Evolutionary conservation across 805 yeast genomes (phyloP).

Genomic region (Kurtzmaniella fragi): DNA sequence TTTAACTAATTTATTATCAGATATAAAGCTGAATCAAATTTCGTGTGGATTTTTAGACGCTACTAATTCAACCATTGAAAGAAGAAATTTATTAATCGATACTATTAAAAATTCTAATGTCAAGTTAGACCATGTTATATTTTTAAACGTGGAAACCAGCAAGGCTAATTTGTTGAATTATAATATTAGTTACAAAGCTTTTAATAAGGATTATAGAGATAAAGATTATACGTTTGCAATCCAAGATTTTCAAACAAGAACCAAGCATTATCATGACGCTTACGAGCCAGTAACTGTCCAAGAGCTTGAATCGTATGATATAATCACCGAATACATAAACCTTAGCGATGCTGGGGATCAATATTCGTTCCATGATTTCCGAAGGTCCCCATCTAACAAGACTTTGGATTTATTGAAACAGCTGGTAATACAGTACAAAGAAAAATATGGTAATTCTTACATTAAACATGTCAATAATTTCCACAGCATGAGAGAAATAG

Average conservation of each 20-base stretch:
- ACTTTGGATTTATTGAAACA: constrained; percentile 6
- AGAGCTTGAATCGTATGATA: constrained; percentile 16
- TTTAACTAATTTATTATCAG: constrained; percentile 25
- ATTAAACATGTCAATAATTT: constrained; percentile 13
- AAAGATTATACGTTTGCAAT: constrained; percentile 50
- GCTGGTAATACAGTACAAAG: constrained; percentile 2
- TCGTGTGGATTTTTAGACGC: constrained; percentile 40
- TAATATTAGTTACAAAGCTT: constrained; percentile 62
- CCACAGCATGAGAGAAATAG: constrained; percentile 16
- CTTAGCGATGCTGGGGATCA: constrained; percentile 24
- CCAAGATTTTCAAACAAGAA: constrained; percentile 54
- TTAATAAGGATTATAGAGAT: constrained; percentile 55
- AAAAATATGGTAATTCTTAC: constrained; percentile 4
- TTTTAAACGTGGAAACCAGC: constrained; percentile 58
- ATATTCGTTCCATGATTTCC: constrained; percentile 10
- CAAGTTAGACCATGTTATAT: constrained; percentile 33
- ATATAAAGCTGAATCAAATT: constrained; percentile 18
- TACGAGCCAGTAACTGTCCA: constrained; percentile 24
- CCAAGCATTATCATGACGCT: constrained; percentile 43
- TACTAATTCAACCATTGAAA: constrained; percentile 33
- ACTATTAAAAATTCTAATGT: constrained; percentile 17
- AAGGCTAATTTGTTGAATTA: constrained; percentile 47
- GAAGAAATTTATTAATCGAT: constrained; percentile 28
- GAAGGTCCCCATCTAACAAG: not conserved
- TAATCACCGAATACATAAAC: constrained; percentile 17